A percentile compares a stretch with the other conserved stretches of the same genome.
phyloP scores from a whole-genome alignment of 1,284 basidiomycete species.

The Omphalotus olearius region DNA sequence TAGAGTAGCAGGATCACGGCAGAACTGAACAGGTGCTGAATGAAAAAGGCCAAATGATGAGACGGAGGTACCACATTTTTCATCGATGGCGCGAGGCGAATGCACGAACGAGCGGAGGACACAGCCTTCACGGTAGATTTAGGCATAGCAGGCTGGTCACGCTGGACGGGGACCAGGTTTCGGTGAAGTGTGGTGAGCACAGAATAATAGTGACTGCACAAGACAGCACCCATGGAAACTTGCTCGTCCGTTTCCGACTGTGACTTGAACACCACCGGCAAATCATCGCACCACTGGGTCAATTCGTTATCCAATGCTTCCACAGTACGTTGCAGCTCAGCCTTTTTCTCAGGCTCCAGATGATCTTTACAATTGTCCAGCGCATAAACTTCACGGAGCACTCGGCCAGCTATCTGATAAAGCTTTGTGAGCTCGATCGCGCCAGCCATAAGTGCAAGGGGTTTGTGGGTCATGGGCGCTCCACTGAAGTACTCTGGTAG shows the following conservation, averaged over 20 bases:
- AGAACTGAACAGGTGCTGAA: conserved; percentile 88
- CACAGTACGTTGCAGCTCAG: conserved; percentile 69
- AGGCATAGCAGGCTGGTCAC: conserved; percentile 58
- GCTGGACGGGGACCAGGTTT: conserved; percentile 76
- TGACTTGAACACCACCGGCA: conserved; percentile 71
- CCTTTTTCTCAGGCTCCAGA: conserved; percentile 68
- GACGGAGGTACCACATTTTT: conserved; percentile 82
- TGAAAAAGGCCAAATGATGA: conserved; percentile 88
- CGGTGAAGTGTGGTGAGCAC: conserved; percentile 86
- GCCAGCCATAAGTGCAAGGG: conserved; percentile 75
- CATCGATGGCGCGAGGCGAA: conserved; percentile 81
- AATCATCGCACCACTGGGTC: conserved; percentile 76
- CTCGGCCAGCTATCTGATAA: conserved; percentile 78
- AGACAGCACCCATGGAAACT: conserved; percentile 82
- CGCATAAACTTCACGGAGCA: conserved; percentile 79
- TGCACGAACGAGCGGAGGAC: conserved; percentile 74
- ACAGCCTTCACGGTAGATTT: conserved; percentile 76
- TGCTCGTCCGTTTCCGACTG: conserved; percentile 68
- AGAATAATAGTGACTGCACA: conserved; percentile 88
- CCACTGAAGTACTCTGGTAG: conserved; percentile 69
- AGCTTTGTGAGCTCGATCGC: conserved; percentile 71
- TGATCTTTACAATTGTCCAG: conserved; percentile 71
- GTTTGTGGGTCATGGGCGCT: conserved; percentile 46
- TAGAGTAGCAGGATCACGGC: conserved; percentile 85
- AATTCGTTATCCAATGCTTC: conserved; percentile 75